These are phyloP conservation scores for Lactarius tabidus DNA, from an alignment of 768 basidiomycete genomes.

Conservation along the genomic window DNA sequence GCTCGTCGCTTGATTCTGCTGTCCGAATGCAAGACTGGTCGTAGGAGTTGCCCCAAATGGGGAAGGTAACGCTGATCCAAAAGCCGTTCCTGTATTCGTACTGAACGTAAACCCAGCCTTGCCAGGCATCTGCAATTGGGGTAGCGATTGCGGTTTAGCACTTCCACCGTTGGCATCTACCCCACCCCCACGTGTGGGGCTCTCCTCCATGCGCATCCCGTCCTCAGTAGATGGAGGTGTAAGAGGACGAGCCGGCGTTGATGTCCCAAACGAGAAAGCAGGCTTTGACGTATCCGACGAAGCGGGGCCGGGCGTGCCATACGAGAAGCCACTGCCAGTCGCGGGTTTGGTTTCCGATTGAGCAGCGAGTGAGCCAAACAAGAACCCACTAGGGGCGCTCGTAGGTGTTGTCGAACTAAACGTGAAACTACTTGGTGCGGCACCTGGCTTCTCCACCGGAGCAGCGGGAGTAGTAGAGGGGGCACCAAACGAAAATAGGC, in stretches of 20 bases:
- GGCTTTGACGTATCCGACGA: slow-evolving; percentile 32
- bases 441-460: slow-evolving; percentile 13
- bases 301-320: slow-evolving; percentile 38
- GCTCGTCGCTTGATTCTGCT: slow-evolving; percentile 28
- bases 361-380: slow-evolving; percentile 28
- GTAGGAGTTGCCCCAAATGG: slow-evolving; percentile 23
- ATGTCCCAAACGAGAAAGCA: slow-evolving; percentile 51
- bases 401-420: slow-evolving; percentile 18
- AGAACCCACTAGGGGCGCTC: slow-evolving; percentile 11
- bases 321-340: slow-evolving; percentile 38
- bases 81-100: slow-evolving; percentile 7
- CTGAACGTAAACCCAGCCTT: slow-evolving; percentile 21
- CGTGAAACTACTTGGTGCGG: slow-evolving; percentile 17
- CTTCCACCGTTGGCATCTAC: slow-evolving; percentile 41
- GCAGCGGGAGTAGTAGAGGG: slow-evolving; percentile 22
- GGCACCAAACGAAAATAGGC: slow-evolving; percentile 23
- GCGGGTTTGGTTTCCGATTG: slow-evolving; percentile 13
- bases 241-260: slow-evolving; percentile 43
- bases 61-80: slow-evolving; percentile 14
- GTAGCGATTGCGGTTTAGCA: slow-evolving; percentile 21
- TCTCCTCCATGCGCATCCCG: slow-evolving; percentile 79
- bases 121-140: slow-evolving; percentile 21
- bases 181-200: slow-evolving; percentile 49
- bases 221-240: slow-evolving; percentile 66
- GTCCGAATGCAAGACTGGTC: slow-evolving; percentile 42